These are phyloP conservation scores for Cladosporium sp. DNA, from an alignment of 2,329 filamentous ascomycete genomes.

Conservation along the genomic window DNA sequence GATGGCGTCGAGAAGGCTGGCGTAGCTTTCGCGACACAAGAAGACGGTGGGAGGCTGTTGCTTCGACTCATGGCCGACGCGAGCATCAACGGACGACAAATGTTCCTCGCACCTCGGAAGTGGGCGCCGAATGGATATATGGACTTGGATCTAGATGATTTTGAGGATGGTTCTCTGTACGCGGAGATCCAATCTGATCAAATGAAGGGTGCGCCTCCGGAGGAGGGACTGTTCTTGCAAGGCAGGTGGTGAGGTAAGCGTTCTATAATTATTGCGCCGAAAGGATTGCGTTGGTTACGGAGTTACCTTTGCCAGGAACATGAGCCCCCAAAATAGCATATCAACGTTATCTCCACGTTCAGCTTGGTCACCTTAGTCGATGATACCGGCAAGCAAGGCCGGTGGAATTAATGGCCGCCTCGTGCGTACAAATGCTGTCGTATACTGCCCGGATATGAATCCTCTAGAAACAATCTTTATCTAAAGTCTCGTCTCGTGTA, in stretches of 20 bases:
- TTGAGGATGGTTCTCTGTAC: neutral
- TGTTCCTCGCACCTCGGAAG: slow-evolving; percentile 39
- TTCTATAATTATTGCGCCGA: neutral
- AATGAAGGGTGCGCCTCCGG: slow-evolving; percentile 10
- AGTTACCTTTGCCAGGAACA: neutral
- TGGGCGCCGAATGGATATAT: slow-evolving; percentile 37
- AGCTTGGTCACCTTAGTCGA: neutral
- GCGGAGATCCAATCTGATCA: slow-evolving; percentile 9
- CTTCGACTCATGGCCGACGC: slow-evolving; percentile 30
- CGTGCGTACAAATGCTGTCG: neutral
- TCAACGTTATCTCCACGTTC: neutral
- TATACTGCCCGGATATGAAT: neutral
- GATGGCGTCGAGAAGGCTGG: slow-evolving; percentile 30
- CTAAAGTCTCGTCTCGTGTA: neutral
- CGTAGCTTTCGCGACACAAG: slow-evolving; percentile 31
- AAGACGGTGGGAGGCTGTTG: slow-evolving; percentile 32
- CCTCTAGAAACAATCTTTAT: neutral
- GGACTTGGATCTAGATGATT: slow-evolving; percentile 25
- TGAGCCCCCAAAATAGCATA: too few relatives aligned
- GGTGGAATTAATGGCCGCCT: neutral
- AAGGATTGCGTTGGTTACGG: neutral
- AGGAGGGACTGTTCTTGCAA: slow-evolving; percentile 10
- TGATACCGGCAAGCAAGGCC: neutral
- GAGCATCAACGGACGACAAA: slow-evolving; percentile 35
- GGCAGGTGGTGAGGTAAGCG: slow-evolving; percentile 2